Evolutionary conservation across 2,329 filamentous ascomycete genomes (phyloP).

Genomic region (Magnaporthales sp.): DNA sequence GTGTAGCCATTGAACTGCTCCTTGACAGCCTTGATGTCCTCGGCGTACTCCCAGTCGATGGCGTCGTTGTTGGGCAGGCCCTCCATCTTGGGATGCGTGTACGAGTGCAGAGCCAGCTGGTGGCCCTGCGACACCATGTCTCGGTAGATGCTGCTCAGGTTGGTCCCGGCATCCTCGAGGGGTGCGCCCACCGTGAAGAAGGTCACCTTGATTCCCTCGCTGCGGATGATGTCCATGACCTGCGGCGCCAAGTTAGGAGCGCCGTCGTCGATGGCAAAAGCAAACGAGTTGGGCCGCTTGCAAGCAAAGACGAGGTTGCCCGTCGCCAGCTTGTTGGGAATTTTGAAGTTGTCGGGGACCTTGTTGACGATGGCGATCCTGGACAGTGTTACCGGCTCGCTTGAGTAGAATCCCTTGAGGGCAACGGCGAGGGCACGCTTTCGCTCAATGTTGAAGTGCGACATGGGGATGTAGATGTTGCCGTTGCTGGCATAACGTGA

Average conservation of each 20-base stretch:
- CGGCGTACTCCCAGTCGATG: slow-evolving; percentile 54
- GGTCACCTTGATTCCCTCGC: slow-evolving; percentile 55
- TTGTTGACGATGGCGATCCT: slow-evolving; percentile 51
- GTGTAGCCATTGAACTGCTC: slow-evolving; percentile 25
- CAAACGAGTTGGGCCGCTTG: slow-evolving; percentile 60
- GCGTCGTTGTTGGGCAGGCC: slow-evolving; percentile 39
- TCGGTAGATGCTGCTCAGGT: slow-evolving; percentile 54
- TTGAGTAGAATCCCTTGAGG: slow-evolving; percentile 55
- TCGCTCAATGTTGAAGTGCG: slow-evolving; percentile 56
- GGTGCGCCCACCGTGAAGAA: slow-evolving; percentile 64
- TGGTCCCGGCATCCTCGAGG: slow-evolving; percentile 47
- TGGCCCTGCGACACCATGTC: slow-evolving; percentile 55
- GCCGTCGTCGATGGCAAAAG: slow-evolving; percentile 65
- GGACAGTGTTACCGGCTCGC: slow-evolving; percentile 38
- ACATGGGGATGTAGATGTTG: slow-evolving; percentile 59
- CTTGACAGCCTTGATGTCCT: slow-evolving; percentile 42
- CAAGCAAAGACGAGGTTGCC: slow-evolving; percentile 55
- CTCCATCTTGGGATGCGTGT: slow-evolving; percentile 61
- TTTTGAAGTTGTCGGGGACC: slow-evolving; percentile 38
- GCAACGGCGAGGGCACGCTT: slow-evolving; percentile 48
- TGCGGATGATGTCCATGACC: slow-evolving; percentile 52
- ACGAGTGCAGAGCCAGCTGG: slow-evolving; percentile 61
- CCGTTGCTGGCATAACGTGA: slow-evolving; percentile 42
- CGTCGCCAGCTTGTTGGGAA: slow-evolving; percentile 52
- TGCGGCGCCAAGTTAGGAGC: slow-evolving; percentile 48